Evolutionary conservation across 2,329 filamentous ascomycete genomes (phyloP).

Genomic region (Trichoderma gracile): DNA sequence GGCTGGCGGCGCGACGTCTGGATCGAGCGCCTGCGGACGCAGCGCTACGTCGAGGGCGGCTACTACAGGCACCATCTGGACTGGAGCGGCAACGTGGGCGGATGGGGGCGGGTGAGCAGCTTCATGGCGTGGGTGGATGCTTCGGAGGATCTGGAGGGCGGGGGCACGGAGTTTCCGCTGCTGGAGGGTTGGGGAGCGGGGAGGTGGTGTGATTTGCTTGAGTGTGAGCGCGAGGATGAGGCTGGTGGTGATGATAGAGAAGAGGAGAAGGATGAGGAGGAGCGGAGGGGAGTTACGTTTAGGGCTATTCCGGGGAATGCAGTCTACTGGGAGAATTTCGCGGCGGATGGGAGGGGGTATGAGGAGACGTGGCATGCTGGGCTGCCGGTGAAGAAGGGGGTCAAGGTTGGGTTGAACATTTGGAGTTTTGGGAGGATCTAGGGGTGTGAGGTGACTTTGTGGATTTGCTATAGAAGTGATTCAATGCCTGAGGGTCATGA

Average conservation of each 20-base stretch:
- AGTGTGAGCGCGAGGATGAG: slow-evolving; percentile 38
- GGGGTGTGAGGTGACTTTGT: neutral
- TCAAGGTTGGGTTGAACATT: slow-evolving; percentile 58
- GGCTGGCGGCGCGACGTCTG: slow-evolving; percentile 56
- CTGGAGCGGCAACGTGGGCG: slow-evolving; percentile 48
- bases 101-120: slow-evolving; percentile 54
- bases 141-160: slow-evolving; percentile 44
- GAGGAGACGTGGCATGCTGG: slow-evolving; percentile 59
- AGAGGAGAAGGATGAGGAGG: slow-evolving; percentile 15
- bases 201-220: slow-evolving; percentile 52
- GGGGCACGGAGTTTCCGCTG: slow-evolving; percentile 53
- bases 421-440: slow-evolving; percentile 50
- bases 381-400: slow-evolving; percentile 50
- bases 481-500: too few species aligned
- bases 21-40: slow-evolving; percentile 54
- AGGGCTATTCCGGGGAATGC: slow-evolving; percentile 54
- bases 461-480: neutral
- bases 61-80: slow-evolving; percentile 59
- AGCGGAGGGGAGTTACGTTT: slow-evolving; percentile 45
- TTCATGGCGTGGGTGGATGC: slow-evolving; percentile 56
- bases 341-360: slow-evolving; percentile 52
- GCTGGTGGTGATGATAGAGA: slow-evolving; percentile 14
- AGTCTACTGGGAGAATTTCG: slow-evolving; percentile 61
- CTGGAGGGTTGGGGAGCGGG: slow-evolving; percentile 36
- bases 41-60: slow-evolving; percentile 49